These are phyloP conservation scores for Penicillium argentinense DNA, from an alignment of 495 filamentous ascomycete genomes.

Conservation along the genomic window DNA sequence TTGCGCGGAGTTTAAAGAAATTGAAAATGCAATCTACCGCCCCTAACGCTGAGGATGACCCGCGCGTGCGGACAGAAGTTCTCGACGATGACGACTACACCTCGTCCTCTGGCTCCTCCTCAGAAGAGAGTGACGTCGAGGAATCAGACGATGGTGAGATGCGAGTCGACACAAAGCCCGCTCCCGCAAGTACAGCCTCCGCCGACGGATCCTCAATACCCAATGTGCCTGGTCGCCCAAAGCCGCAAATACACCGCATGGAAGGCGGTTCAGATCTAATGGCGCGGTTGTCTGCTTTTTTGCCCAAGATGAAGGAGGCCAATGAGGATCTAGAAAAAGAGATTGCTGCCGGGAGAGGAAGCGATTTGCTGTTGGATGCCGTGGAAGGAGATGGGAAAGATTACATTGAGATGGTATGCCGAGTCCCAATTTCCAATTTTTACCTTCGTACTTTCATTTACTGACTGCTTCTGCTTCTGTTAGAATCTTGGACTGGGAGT, in stretches of 20 bases:
- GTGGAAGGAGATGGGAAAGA: conserved; percentile 33
- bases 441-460: neutral
- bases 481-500: conserved; percentile 55
- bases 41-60: conserved; percentile 1
- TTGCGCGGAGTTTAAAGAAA: no score
- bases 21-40: conserved; percentile 16
- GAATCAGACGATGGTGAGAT: conserved; percentile 25
- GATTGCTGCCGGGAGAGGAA: conserved; percentile 36
- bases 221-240: conserved; percentile 31
- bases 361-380: conserved; percentile 38
- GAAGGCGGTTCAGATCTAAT: conserved; percentile 32
- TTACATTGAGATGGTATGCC: conserved; percentile 55
- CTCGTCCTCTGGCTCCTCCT: conserved; percentile 39
- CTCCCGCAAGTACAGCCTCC: neutral
- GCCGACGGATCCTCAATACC: conserved; percentile 19
- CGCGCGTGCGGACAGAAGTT: neutral
- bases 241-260: conserved; percentile 37
- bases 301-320: conserved; percentile 48
- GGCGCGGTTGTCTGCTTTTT: conserved; percentile 43
- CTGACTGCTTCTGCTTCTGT: conserved; percentile 6
- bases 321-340: conserved; percentile 48
- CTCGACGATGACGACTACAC: conserved; percentile 36
- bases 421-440: conserved; percentile 1
- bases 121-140: conserved; percentile 25
- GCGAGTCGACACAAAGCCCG: conserved; percentile 12